These are phyloP conservation scores for Leishmania guyanensis DNA, from an alignment of 208 protist species.

Conservation along the genomic window DNA sequence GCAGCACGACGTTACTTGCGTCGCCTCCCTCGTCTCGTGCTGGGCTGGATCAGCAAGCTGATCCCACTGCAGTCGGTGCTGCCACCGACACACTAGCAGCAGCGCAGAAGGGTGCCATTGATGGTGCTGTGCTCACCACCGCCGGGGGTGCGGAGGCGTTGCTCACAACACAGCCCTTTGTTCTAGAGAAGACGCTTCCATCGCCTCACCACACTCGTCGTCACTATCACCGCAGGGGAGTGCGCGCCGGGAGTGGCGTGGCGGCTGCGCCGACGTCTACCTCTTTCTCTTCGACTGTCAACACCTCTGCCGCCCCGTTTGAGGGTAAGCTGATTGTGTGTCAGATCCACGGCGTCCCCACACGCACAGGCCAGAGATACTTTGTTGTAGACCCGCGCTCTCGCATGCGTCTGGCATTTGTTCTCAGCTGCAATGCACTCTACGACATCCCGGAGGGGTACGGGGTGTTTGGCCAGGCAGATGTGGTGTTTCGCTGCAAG, in stretches of 20 bases:
- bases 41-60: constrained; percentile 2
- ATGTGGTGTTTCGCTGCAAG: constrained; percentile 87
- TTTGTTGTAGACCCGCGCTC: constrained; percentile 84
- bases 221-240: constrained; percentile 22
- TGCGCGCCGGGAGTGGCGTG: neutral
- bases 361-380: constrained; percentile 57
- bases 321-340: constrained; percentile 73
- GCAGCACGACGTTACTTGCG: neutral
- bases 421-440: constrained; percentile 57
- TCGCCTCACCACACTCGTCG: constrained; percentile 4
- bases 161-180: neutral
- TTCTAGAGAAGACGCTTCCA: neutral
- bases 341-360: constrained; percentile 66
- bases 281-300: neutral
- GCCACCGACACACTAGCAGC: neutral
- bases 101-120: constrained; percentile 1
- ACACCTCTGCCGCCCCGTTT: constrained; percentile 36
- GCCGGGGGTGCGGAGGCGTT: neutral
- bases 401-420: constrained; percentile 73
- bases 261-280: neutral
- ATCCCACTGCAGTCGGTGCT: neutral
- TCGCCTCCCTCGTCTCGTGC: neutral
- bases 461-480: constrained; percentile 57
- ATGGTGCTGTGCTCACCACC: neutral
- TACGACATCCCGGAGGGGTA: constrained; percentile 42